Conservation (phyloP, 495 filamentous ascomycete genomes). For the Aspergillus cristatus region DNA sequence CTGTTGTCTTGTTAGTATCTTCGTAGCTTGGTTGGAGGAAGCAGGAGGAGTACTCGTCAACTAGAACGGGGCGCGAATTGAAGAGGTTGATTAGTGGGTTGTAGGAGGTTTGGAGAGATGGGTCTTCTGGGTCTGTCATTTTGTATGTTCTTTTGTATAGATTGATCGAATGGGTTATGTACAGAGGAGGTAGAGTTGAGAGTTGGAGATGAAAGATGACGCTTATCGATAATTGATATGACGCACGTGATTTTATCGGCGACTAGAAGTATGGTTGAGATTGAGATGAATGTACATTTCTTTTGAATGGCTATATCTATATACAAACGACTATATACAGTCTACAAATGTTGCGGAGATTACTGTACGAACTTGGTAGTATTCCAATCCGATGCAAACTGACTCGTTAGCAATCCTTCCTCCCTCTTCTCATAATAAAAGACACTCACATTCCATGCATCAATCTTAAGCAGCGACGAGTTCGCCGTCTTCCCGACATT, state of each 20-base stretch:
- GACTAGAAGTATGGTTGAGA: too few species aligned
- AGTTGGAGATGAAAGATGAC: too few species aligned
- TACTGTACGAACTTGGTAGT: conserved; percentile 4
- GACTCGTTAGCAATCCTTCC: neutral
- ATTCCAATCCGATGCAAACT: conserved; percentile 17
- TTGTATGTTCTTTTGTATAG: too few species aligned
- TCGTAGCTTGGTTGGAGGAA: neutral
- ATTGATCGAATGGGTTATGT: too few species aligned
- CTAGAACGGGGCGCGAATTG: neutral
- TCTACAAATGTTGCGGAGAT: too few species aligned
- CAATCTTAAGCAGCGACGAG: conserved; percentile 15
- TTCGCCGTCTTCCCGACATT: conserved; percentile 3
- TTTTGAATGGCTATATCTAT: too few species aligned
- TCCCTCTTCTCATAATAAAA: neutral
- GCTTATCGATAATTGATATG: too few species aligned
- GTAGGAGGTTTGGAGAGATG: neutral
- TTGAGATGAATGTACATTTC: too few species aligned
- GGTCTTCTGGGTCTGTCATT: too few species aligned
- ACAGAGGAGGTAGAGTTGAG: too few species aligned
- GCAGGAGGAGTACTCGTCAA: neutral
- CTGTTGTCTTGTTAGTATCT: neutral
- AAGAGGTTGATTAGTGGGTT: neutral
- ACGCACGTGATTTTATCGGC: too few species aligned
- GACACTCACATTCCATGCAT: conserved; percentile 25
- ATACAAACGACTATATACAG: too few species aligned